phyloP scores from a whole-genome alignment of 257 asterid genomes.

The Solanum sejunctum region DNA sequence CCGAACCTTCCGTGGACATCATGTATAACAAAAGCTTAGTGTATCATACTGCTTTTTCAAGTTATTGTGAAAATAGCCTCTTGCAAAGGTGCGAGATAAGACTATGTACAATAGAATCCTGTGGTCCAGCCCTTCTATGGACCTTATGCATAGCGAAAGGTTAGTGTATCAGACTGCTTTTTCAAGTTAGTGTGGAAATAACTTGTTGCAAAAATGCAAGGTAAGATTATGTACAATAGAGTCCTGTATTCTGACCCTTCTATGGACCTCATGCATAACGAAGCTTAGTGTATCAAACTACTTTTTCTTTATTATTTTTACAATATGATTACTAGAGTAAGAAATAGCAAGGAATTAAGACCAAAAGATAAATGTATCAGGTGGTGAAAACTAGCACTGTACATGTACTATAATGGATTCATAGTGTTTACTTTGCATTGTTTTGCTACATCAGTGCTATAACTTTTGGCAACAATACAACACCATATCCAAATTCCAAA shows the following conservation, averaged over 20 bases:
- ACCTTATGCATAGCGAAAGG: neutral
- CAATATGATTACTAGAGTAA: neutral
- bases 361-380: neutral
- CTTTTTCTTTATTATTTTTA: neutral
- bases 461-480: neutral
- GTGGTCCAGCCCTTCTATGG: no score
- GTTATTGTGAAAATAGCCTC: no score
- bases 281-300: neutral
- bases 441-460: neutral
- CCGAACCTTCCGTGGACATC: neutral
- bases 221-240: no score
- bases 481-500: neutral
- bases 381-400: neutral
- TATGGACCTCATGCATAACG: no score
- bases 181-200: no score
- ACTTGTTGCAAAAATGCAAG: neutral
- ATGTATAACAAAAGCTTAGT: neutral
- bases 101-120: no score
- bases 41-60: neutral
- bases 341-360: neutral
- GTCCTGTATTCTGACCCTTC: no score
- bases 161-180: neutral
- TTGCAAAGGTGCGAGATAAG: neutral
- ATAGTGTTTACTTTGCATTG: neutral
- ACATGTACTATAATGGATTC: neutral